Conservation (phyloP, 176 grass and related monocot species). For the Oryza nivara region DNA sequence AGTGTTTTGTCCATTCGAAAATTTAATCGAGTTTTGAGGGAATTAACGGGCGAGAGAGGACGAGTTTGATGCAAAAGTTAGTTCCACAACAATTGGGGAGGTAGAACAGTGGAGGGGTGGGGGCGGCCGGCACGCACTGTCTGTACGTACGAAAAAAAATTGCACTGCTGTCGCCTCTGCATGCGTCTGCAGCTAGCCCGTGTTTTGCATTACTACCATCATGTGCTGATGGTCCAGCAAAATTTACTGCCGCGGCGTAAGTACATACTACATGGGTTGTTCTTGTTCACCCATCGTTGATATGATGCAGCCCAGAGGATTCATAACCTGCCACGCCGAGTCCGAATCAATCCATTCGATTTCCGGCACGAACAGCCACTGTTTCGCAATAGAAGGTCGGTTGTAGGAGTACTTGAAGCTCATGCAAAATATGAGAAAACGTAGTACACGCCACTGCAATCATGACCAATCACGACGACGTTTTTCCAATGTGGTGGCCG, state of each 20-base stretch:
- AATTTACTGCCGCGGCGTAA: not conserved
- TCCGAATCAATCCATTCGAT: not conserved
- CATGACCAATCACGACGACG: not conserved
- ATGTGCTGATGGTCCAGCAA: constrained; percentile 7
- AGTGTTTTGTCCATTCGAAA: not conserved
- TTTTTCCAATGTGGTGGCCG: not conserved
- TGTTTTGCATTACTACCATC: constrained; percentile 36
- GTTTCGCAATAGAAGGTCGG: not conserved
- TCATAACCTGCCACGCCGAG: not conserved
- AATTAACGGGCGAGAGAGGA: not conserved
- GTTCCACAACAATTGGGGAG: not conserved
- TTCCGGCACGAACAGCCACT: not conserved
- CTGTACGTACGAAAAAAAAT: not conserved
- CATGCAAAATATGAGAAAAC: not conserved
- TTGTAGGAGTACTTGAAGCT: not conserved
- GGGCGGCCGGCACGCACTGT: not conserved
- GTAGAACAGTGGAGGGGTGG: constrained; percentile 13
- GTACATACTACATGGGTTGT: not conserved
- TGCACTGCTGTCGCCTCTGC: constrained; percentile 36
- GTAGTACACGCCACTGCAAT: not conserved
- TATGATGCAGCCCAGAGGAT: not conserved
- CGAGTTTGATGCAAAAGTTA: not conserved
- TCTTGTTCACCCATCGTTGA: not conserved
- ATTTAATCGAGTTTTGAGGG: not conserved
- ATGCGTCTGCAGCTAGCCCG: constrained; percentile 29